phyloP scores from a whole-genome alignment of 495 filamentous ascomycete species.

The Podospora fimiseda region DNA sequence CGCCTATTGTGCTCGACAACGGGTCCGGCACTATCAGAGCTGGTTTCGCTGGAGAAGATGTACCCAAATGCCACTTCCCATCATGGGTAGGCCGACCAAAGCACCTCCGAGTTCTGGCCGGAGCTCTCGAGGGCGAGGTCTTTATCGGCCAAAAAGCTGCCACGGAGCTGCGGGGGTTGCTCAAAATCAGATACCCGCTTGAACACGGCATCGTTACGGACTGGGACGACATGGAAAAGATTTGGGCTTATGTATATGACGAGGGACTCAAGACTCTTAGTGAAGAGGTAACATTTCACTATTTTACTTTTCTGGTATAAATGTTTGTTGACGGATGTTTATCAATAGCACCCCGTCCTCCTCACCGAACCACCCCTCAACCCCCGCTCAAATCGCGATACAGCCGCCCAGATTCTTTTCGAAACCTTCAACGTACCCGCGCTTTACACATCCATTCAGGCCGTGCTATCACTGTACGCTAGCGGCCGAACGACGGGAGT shows the following conservation, averaged over 20 bases:
- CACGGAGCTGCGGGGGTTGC: conserved; percentile 82
- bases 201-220: conserved; percentile 98
- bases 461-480: conserved; percentile 91
- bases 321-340: too few relatives aligned
- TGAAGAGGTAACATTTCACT: conserved; percentile 64
- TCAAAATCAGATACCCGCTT: conserved; percentile 92
- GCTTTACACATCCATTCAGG: conserved; percentile 94
- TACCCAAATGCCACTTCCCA: conserved; percentile 95
- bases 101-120: conserved; percentile 90
- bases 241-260: conserved; percentile 73
- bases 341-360: conserved; percentile 95
- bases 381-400: conserved; percentile 91
- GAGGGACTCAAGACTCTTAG: conserved; percentile 83
- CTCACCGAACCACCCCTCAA: conserved; percentile 97
- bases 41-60: conserved; percentile 91
- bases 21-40: conserved; percentile 96
- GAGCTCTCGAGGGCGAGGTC: conserved; percentile 91
- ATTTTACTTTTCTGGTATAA: too few relatives aligned
- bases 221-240: conserved; percentile 99
- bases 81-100: conserved; percentile 97
- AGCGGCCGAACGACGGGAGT: conserved; percentile 95
- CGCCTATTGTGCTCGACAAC: conserved; percentile 97
- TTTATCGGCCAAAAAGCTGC: conserved; percentile 90
- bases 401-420: conserved; percentile 94
- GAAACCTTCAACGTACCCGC: conserved; percentile 98